Evolutionary conservation across 345 rosid species (phyloP).

Genomic region (Zanthoxylum bungeanum): DNA sequence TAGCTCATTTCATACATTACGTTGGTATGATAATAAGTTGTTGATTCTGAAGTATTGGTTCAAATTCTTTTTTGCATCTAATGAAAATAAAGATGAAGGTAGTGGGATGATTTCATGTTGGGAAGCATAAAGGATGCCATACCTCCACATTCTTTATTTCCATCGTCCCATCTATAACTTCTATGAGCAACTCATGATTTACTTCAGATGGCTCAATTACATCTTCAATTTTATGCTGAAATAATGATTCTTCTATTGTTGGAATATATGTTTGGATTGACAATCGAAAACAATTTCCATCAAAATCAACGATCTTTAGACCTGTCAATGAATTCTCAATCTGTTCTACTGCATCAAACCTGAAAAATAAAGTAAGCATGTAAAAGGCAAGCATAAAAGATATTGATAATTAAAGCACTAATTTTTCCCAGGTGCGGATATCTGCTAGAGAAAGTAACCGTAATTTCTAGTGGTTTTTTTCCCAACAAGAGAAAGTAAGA

Average conservation of each 20-base stretch:
- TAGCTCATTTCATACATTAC: neutral
- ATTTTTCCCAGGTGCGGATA: no score
- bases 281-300: constrained; percentile 55
- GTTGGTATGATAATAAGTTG: neutral
- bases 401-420: constrained; percentile 9
- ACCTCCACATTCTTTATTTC: constrained; percentile 74
- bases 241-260: constrained; percentile 41
- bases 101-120: neutral
- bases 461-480: no score
- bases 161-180: constrained; percentile 46
- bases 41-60: neutral
- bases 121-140: constrained; percentile 11
- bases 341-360: constrained; percentile 64
- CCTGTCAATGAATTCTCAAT: constrained; percentile 75
- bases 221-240: constrained; percentile 47
- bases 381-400: constrained; percentile 12
- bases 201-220: constrained; percentile 49
- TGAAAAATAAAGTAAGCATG: constrained; percentile 30
- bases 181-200: constrained; percentile 66
- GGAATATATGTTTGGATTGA: constrained; percentile 60
- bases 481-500: no score
- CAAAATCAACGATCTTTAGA: constrained; percentile 63
- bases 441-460: no score
- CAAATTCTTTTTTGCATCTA: neutral
- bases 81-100: neutral